A percentile compares a stretch with the other conserved stretches of the same genome.
Conservation (phyloP, 768 basidiomycete species). For the Rhodotorula babjevae region DNA sequence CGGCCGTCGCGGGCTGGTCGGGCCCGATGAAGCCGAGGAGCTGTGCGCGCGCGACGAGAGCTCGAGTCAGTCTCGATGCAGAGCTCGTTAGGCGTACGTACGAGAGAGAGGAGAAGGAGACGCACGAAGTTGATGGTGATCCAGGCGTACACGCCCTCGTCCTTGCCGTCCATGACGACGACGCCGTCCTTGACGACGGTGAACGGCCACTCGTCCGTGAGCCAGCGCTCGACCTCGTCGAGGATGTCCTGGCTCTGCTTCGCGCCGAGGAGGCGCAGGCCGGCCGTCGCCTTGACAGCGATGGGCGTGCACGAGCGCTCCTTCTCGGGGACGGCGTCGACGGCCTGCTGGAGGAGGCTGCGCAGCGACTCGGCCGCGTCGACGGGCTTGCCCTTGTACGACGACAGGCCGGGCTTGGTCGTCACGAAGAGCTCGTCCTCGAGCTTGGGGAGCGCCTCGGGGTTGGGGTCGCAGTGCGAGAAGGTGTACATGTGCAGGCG, state of each 20-base stretch:
- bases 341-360: slow-evolving; percentile 70
- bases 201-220: slow-evolving; percentile 67
- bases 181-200: slow-evolving; percentile 62
- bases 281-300: slow-evolving; percentile 89
- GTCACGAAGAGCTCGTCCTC: slow-evolving; percentile 91
- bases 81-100: too few species aligned
- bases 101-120: not conserved
- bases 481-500: slow-evolving; percentile 99
- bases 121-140: slow-evolving; percentile 82
- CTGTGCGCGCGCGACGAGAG: not conserved
- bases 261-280: slow-evolving; percentile 66
- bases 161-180: slow-evolving; percentile 87
- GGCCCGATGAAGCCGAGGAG: slow-evolving; percentile 68
- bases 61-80: not conserved
- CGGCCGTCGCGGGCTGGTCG: slow-evolving; percentile 51
- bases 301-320: slow-evolving; percentile 73
- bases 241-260: slow-evolving; percentile 66
- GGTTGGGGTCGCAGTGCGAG: slow-evolving; percentile 40
- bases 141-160: slow-evolving; percentile 97
- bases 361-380: slow-evolving; percentile 76
- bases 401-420: slow-evolving; percentile 72
- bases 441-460: slow-evolving; percentile 61
- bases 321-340: slow-evolving; percentile 65
- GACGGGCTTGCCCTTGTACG: slow-evolving; percentile 57
- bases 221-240: slow-evolving; percentile 61